Conservation (phyloP, 148 eudicot genomes). For the Arctostaphylos glauca region DNA sequence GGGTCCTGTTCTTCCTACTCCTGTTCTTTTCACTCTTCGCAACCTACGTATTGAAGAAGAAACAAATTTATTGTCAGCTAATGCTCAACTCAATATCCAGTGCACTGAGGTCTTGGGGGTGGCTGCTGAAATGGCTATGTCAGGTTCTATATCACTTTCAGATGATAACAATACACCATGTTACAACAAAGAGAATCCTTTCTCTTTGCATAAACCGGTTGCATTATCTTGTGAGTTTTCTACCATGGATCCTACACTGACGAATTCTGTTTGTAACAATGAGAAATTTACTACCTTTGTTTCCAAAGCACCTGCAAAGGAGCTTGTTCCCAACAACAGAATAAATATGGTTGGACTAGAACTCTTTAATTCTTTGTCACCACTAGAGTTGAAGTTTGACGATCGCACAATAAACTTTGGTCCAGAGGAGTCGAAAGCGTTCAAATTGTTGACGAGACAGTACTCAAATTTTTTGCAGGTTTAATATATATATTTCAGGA, state of each 20-base stretch:
- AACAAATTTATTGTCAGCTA: constrained; percentile 36
- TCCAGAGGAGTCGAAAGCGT: constrained; percentile 18
- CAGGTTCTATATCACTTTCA: constrained; percentile 47
- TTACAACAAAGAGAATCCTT: constrained; percentile 20
- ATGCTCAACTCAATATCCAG: constrained; percentile 31
- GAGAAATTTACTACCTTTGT: constrained; percentile 35
- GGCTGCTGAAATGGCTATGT: constrained; percentile 33
- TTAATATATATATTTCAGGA: background rate
- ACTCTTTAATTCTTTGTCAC: constrained; percentile 34
- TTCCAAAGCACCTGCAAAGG: constrained; percentile 20
- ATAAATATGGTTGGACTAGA: constrained; percentile 24
- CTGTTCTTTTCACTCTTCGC: constrained; percentile 37
- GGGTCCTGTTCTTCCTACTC: constrained; percentile 73
- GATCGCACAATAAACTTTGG: constrained; percentile 18
- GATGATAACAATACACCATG: constrained; percentile 48
- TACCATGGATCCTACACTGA: constrained; percentile 8
- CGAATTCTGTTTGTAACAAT: constrained; percentile 19
- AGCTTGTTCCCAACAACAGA: constrained; percentile 9
- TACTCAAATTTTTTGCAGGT: constrained; percentile 26
- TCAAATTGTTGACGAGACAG: constrained; percentile 21
- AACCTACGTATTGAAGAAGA: constrained; percentile 37
- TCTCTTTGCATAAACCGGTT: constrained; percentile 39
- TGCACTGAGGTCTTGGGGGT: constrained; percentile 40
- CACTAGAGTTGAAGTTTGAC: constrained; percentile 35
- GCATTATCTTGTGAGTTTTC: constrained; percentile 30